Evolutionary conservation across 2,329 filamentous ascomycete species (phyloP).

Genomic region (Hypoxylon rubiginosum): DNA sequence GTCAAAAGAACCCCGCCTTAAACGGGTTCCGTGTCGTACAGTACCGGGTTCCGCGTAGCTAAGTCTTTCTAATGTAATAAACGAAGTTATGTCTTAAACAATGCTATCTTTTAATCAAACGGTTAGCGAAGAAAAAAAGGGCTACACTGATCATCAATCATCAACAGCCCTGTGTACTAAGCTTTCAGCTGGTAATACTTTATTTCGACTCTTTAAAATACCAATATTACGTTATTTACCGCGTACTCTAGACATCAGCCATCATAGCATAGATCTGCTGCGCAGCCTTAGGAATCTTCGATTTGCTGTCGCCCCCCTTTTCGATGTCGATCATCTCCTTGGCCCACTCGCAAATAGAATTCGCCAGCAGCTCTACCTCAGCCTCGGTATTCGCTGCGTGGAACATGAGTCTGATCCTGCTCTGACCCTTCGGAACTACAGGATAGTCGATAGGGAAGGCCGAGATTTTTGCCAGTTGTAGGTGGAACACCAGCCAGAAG

Average conservation of each 20-base stretch:
- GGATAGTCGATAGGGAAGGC: constrained; percentile 55
- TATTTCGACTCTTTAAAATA: background rate
- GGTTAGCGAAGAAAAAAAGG: background rate
- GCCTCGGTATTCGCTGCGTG: constrained; percentile 57
- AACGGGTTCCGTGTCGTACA: background rate
- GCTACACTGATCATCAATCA: no score
- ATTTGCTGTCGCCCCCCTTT: constrained; percentile 23
- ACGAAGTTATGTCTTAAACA: background rate
- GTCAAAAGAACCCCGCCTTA: background rate
- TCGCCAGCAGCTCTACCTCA: constrained; percentile 53
- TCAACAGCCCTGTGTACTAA: no score
- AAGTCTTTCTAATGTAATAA: background rate
- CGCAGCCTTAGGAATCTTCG: constrained; percentile 36
- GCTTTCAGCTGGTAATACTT: no score
- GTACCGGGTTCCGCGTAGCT: constrained; percentile 13
- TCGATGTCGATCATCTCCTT: constrained; percentile 51
- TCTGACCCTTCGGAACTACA: constrained; percentile 56
- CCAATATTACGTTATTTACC: background rate
- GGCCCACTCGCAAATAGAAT: constrained; percentile 51
- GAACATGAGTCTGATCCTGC: constrained; percentile 57
- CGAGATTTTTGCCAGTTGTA: constrained; percentile 40
- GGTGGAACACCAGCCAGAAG: constrained; percentile 46
- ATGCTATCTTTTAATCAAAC: background rate
- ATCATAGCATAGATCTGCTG: constrained; percentile 41
- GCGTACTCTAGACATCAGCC: constrained; percentile 19